Conservation (phyloP, 805 yeast genomes). For the Lipomyces starkeyi region DNA sequence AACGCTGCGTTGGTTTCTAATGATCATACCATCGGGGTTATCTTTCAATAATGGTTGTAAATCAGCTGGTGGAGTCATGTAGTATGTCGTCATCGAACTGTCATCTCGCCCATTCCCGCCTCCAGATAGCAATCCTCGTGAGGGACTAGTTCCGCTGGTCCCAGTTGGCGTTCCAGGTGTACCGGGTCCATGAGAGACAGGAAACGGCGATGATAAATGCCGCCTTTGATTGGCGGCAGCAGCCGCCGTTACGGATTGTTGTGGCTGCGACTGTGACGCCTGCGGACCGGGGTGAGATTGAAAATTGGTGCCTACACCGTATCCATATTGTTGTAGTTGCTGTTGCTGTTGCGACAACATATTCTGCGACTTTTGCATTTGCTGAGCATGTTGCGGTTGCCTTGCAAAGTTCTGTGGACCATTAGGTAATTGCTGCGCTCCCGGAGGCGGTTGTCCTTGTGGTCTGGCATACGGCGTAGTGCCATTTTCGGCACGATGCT, state of each 20-base stretch:
- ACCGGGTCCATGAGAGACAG: constrained; percentile 22
- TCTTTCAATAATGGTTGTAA: constrained; percentile 28
- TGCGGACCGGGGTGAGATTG: constrained; percentile 15
- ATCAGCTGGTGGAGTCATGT: constrained; percentile 34
- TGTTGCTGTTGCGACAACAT: constrained; percentile 20
- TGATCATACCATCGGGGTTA: constrained; percentile 19
- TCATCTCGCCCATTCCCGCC: constrained; percentile 27
- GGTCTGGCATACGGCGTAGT: background rate
- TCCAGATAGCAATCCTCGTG: constrained; percentile 11
- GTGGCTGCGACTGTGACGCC: constrained; percentile 18
- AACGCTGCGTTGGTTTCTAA: background rate
- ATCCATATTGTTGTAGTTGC: constrained; percentile 19
- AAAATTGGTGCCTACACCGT: constrained; percentile 6
- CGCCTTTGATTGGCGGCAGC: constrained; percentile 23
- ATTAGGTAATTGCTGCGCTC: constrained; percentile 7
- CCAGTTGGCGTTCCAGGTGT: constrained; percentile 35
- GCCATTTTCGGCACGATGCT: constrained; percentile 5
- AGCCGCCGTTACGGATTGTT: constrained; percentile 13
- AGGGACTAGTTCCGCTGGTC: constrained; percentile 22
- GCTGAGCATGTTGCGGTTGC: background rate
- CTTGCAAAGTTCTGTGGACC: constrained; percentile 5
- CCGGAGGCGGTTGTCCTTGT: constrained; percentile 11
- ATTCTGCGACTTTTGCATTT: background rate
- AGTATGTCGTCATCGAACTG: constrained; percentile 23
- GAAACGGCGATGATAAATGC: constrained; percentile 33